These are phyloP conservation scores for Trichoderma cornu-damae DNA, from an alignment of 2,329 filamentous ascomycete genomes.

Conservation along the genomic window DNA sequence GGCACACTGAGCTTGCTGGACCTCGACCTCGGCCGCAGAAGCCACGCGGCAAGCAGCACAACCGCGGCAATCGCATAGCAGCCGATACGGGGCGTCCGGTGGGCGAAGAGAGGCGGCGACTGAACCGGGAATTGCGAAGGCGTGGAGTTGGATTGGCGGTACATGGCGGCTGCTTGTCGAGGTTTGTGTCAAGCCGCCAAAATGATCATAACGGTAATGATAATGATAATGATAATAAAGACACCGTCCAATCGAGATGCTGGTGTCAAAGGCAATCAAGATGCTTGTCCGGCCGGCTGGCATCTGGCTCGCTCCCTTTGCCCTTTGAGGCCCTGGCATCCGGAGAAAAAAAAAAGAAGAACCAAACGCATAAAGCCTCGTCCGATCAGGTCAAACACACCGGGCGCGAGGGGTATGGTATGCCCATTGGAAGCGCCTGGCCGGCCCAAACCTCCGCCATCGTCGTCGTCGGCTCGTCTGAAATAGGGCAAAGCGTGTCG, in stretches of 20 bases:
- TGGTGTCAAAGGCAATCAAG: background rate
- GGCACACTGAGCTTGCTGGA: slow-evolving; percentile 35
- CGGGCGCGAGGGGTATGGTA: slow-evolving; percentile 2
- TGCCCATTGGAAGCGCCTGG: background rate
- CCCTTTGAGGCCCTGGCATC: no score
- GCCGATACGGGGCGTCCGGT: background rate
- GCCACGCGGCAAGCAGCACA: slow-evolving; percentile 5
- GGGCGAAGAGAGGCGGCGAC: background rate
- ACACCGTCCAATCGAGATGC: background rate
- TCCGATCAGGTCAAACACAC: background rate
- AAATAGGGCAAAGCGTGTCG: slow-evolving; percentile 6
- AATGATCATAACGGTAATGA: no score
- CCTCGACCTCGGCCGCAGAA: background rate
- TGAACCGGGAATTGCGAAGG: background rate
- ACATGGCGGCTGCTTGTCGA: background rate
- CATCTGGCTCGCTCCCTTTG: background rate
- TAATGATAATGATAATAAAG: no score
- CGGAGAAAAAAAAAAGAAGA: background rate
- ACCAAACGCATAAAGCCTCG: background rate
- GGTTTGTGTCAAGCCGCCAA: no score
- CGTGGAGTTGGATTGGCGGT: slow-evolving; percentile 2
- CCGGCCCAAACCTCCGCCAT: background rate
- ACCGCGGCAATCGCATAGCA: background rate
- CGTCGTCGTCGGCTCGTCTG: background rate
- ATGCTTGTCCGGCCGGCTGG: background rate